phyloP scores from a whole-genome alignment of 176 grass and related monocot genomes.

The Triticum dicoccoides region DNA sequence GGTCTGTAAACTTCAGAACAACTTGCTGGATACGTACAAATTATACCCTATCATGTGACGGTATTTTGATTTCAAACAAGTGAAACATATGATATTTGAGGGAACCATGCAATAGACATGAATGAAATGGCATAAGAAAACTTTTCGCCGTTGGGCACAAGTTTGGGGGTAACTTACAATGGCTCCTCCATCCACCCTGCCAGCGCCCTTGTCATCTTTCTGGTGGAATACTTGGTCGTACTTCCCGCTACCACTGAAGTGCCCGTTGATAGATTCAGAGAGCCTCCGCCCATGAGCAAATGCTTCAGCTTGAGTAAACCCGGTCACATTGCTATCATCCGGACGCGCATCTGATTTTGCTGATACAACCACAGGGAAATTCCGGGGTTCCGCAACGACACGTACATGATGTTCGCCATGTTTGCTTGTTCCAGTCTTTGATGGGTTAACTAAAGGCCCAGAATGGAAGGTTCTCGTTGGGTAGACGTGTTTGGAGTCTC shows the following conservation, averaged over 20 bases:
- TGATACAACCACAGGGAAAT: constrained; percentile 33
- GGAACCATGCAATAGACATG: neutral
- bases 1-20: neutral
- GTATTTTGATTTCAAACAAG: neutral
- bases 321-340: constrained; percentile 19
- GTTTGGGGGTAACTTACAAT: constrained; percentile 58
- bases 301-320: constrained; percentile 40
- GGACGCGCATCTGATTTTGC: constrained; percentile 34
- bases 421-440: constrained; percentile 44
- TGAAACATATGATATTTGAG: neutral
- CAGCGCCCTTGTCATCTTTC: constrained; percentile 42
- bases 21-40: neutral
- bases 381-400: constrained; percentile 12
- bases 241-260: constrained; percentile 53
- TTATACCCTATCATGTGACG: neutral
- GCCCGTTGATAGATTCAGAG: constrained; percentile 70
- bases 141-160: neutral
- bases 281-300: constrained; percentile 51
- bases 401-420: constrained; percentile 41
- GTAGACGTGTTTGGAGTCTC: constrained; percentile 38
- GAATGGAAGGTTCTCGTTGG: constrained; percentile 70
- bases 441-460: constrained; percentile 77
- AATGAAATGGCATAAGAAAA: neutral
- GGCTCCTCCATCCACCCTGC: constrained; percentile 44
- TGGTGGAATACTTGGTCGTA: constrained; percentile 54